A percentile compares a stretch with the other conserved stretches of the same genome.
Conservation (phyloP, 2,329 filamentous ascomycete genomes). For the Sporothrix variecibatus region DNA sequence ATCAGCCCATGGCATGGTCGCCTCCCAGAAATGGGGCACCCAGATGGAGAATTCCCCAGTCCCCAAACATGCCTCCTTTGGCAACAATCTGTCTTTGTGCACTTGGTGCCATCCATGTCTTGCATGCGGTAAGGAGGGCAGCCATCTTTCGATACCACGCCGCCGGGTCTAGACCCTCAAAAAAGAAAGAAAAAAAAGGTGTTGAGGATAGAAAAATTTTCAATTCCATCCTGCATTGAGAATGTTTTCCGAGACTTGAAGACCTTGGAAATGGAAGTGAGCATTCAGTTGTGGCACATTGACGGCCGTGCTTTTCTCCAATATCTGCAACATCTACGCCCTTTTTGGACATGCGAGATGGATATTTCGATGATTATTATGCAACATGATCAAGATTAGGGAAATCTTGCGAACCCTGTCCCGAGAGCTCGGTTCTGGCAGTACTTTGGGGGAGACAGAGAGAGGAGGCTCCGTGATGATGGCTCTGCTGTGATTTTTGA, state of each 20-base stretch:
- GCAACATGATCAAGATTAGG: background rate
- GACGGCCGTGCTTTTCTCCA: background rate
- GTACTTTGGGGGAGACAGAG: background rate
- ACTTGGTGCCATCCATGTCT: background rate
- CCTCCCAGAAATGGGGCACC: background rate
- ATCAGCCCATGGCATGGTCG: background rate
- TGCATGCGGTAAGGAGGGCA: background rate
- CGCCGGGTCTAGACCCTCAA: background rate
- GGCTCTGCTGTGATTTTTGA: too few species aligned
- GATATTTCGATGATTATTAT: background rate
- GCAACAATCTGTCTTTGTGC: background rate
- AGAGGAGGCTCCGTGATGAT: background rate
- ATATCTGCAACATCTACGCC: background rate
- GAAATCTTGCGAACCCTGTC: background rate
- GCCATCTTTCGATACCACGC: background rate
- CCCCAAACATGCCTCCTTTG: background rate
- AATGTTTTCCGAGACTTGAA: background rate
- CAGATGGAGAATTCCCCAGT: background rate
- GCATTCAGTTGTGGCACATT: background rate
- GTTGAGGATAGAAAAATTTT: background rate
- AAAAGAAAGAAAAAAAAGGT: background rate
- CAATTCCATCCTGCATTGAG: background rate
- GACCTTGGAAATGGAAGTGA: background rate
- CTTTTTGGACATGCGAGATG: background rate
- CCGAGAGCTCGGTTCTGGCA: background rate